A percentile compares a stretch with the other conserved stretches of the same genome.
phyloP scores from a whole-genome alignment of 2,329 filamentous ascomycete species.

The Clarireedia paspali region DNA sequence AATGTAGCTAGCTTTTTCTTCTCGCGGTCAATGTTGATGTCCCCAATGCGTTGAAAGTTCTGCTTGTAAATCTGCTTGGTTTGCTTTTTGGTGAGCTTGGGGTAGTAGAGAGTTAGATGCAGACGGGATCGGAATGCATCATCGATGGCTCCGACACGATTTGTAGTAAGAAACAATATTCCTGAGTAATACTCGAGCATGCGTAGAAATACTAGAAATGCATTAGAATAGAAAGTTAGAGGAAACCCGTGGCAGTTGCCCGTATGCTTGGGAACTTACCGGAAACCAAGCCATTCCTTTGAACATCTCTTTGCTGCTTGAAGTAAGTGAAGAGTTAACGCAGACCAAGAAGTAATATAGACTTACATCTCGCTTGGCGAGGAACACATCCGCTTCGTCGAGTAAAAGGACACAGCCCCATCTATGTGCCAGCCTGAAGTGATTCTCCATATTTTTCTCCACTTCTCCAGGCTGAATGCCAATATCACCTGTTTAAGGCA shows the following conservation, averaged over 20 bases:
- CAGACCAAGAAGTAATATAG: too few species aligned
- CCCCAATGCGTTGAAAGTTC: too few species aligned
- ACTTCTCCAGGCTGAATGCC: slow-evolving; percentile 13
- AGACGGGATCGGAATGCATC: slow-evolving; percentile 31
- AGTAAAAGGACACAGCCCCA: slow-evolving; percentile 19
- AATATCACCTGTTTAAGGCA: slow-evolving; percentile 12
- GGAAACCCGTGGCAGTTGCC: too few species aligned
- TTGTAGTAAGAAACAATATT: slow-evolving; percentile 34
- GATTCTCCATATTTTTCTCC: slow-evolving; percentile 16
- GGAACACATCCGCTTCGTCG: slow-evolving; percentile 43
- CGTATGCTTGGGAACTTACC: too few species aligned
- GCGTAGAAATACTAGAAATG: slow-evolving; percentile 26
- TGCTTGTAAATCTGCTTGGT: too few species aligned
- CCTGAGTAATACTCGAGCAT: slow-evolving; percentile 35
- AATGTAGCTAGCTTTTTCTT: too few species aligned
- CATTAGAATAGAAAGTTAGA: too few species aligned
- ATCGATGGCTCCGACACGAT: slow-evolving; percentile 32
- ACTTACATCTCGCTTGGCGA: slow-evolving; percentile 17
- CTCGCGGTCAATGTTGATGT: too few species aligned
- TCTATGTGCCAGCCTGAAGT: slow-evolving; percentile 18
- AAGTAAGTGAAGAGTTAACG: not conserved
- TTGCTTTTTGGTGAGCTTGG: not conserved
- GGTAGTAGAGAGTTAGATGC: slow-evolving; percentile 27
- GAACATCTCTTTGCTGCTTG: slow-evolving; percentile 33
- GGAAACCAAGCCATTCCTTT: slow-evolving; percentile 39